Base-by-base conservation (phyloP, 495 filamentous ascomycete species). In the Physcia stellaris region DNA sequence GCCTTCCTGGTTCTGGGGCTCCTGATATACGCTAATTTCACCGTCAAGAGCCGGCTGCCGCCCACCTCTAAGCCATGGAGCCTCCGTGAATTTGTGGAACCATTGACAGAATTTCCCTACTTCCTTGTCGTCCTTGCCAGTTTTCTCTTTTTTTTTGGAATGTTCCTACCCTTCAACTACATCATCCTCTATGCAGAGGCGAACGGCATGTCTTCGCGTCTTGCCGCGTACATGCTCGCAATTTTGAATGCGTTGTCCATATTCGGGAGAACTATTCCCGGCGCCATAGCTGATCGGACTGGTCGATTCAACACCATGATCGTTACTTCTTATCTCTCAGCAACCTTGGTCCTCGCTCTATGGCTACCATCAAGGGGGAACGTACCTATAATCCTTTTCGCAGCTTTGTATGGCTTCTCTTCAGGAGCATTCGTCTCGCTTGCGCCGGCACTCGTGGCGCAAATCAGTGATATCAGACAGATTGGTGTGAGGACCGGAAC, bases 281-380 rank as follows among this genome's bases (percentile, higher is more conserved):
- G 78, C n/a, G 71, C 73, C 46, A 34, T 80, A 13, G 83, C 76
- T 28, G 83, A 90, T 54, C 73, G 69, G 43, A 27, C 82, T 24
- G 83, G 83, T 1, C 71, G 78, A 19, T 86, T 72, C 61, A 88
- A 88, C 56, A 59, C 72, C 10, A 79, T 84, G 67, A 67, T 83
- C 21, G 33, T 73, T 24, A 79, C 77, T 49, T 63, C 69, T 2
- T 60, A 57, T 24, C 57, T 76, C 40, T 73, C 75, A 0, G 68
- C 62, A 13, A 68, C 86, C 28, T 59, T 86, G 29, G 70, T 76
- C 0, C 64, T 87, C 0, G 78, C 71, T 9, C 60, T 86, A 0
- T 84, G 80, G 77, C 61, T 86, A 4, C 80, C 77, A 4, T 63
- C 70, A 0, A 58, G 58, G 1, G 60, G 61, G 24, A 79, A 76